Percentiles rank a stretch among this genome's conserved stretches.
Evolutionary conservation across 805 yeast genomes (phyloP).

Genomic region (Yamadazyma nakazawae): DNA sequence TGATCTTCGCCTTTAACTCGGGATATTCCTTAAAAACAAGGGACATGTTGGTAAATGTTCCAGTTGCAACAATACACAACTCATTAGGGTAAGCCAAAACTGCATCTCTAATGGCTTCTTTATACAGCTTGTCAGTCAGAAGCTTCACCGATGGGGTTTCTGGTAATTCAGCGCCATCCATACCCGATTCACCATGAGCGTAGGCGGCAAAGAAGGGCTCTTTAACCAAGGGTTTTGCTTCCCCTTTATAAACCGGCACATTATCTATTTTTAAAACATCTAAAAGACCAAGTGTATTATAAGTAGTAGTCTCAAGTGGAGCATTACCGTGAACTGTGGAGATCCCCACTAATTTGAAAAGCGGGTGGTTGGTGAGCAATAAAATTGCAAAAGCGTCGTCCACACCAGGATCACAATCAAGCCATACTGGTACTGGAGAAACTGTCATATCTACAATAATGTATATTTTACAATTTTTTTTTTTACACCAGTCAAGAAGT

Average conservation of each 20-base stretch:
- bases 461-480: not conserved
- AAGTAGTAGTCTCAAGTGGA: constrained; percentile 59
- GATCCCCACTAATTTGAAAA: constrained; percentile 60
- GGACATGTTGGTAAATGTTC: constrained; percentile 73
- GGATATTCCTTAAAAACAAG: constrained; percentile 54
- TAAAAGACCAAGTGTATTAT: constrained; percentile 63
- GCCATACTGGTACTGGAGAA: constrained; percentile 60
- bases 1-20: constrained; percentile 45
- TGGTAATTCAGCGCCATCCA: constrained; percentile 69
- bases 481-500: not conserved
- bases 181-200: constrained; percentile 72
- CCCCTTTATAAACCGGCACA: constrained; percentile 68
- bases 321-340: constrained; percentile 77
- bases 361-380: constrained; percentile 57
- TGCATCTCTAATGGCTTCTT: constrained; percentile 41
- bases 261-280: constrained; percentile 52
- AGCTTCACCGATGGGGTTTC: constrained; percentile 41
- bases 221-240: constrained; percentile 52
- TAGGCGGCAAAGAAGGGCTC: constrained; percentile 52
- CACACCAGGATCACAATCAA: constrained; percentile 92
- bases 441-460: constrained; percentile 15
- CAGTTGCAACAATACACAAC: constrained; percentile 67
- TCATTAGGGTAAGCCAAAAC: constrained; percentile 43
- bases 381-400: constrained; percentile 81
- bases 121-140: constrained; percentile 23